phyloP scores from a whole-genome alignment of 495 filamentous ascomycete species.

The Immersiella caudata region DNA sequence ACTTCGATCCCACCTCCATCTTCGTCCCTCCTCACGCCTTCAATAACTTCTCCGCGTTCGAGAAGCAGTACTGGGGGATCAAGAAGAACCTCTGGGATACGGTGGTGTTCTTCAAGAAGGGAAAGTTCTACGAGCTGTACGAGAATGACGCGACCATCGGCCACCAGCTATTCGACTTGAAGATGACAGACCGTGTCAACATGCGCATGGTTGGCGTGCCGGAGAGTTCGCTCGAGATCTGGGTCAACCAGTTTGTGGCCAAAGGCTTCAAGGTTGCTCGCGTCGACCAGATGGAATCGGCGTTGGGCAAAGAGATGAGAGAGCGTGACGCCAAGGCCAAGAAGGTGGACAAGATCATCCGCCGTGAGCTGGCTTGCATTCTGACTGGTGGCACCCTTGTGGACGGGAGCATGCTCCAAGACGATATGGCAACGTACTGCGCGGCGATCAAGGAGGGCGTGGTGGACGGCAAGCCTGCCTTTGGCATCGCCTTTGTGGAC shows the following conservation, averaged over 20 bases:
- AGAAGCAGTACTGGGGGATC: slow-evolving; percentile 99
- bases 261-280: slow-evolving; percentile 95
- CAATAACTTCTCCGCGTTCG: slow-evolving; percentile 84
- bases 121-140: slow-evolving; percentile 98
- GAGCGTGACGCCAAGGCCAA: slow-evolving; percentile 69
- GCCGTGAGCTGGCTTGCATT: slow-evolving; percentile 85
- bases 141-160: slow-evolving; percentile 98
- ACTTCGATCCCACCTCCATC: slow-evolving; percentile 89
- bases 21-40: slow-evolving; percentile 81
- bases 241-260: slow-evolving; percentile 93
- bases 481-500: slow-evolving; percentile 93
- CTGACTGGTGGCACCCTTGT: slow-evolving; percentile 91
- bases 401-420: slow-evolving; percentile 94
- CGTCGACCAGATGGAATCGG: slow-evolving; percentile 95
- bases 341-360: slow-evolving; percentile 88
- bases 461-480: slow-evolving; percentile 74
- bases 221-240: slow-evolving; percentile 84
- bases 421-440: slow-evolving; percentile 97
- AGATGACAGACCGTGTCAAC: slow-evolving; percentile 96
- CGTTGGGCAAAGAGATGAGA: slow-evolving; percentile 96
- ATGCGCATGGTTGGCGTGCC: slow-evolving; percentile 99
- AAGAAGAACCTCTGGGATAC: slow-evolving; percentile 98
- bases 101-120: slow-evolving; percentile 99
- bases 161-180: slow-evolving; percentile 95
- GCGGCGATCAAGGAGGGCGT: slow-evolving; percentile 92